Percentiles rank a stretch among this genome's conserved stretches.
Evolutionary conservation across 2,329 filamentous ascomycete genomes (phyloP).

Genomic region (Curvularia eragrostidis): DNA sequence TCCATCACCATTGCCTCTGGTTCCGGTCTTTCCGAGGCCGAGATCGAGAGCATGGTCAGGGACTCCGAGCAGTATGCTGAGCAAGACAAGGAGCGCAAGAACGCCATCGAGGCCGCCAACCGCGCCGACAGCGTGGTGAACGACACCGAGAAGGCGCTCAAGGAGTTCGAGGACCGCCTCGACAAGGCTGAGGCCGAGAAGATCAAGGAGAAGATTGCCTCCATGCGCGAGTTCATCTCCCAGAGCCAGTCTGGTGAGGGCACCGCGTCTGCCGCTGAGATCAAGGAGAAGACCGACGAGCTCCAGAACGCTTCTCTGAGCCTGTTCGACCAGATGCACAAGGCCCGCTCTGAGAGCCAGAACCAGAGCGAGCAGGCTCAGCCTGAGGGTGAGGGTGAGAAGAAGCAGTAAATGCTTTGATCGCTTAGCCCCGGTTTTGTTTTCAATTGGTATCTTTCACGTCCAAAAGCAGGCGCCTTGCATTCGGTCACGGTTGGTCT

Average conservation of each 20-base stretch:
- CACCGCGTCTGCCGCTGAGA: slow-evolving; percentile 82
- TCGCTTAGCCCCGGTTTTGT: slow-evolving; percentile 26
- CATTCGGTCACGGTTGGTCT: slow-evolving; percentile 41
- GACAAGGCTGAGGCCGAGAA: slow-evolving; percentile 94
- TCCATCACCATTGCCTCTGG: slow-evolving; percentile 98
- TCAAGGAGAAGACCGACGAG: slow-evolving; percentile 99
- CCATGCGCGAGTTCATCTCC: slow-evolving; percentile 86
- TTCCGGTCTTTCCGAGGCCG: slow-evolving; percentile 90
- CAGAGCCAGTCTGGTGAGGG: slow-evolving; percentile 95
- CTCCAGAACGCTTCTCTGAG: slow-evolving; percentile 94
- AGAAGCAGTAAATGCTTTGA: slow-evolving; percentile 66
- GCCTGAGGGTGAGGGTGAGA: slow-evolving; percentile 68
- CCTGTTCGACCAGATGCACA: slow-evolving; percentile 99
- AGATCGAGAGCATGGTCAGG: slow-evolving; percentile 97
- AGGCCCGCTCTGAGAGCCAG: slow-evolving; percentile 75
- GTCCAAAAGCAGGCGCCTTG: slow-evolving; percentile 50
- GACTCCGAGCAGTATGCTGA: slow-evolving; percentile 97
- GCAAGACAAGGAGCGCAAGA: slow-evolving; percentile 95
- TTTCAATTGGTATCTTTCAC: slow-evolving; percentile 32
- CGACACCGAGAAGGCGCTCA: slow-evolving; percentile 97
- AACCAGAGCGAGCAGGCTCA: slow-evolving; percentile 53
- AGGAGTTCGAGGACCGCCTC: slow-evolving; percentile 93
- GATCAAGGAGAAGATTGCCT: slow-evolving; percentile 90
- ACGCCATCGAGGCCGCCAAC: slow-evolving; percentile 94
- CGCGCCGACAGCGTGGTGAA: slow-evolving; percentile 94